Evolutionary conservation across 192 early-diverging fungal genomes (phyloP).

Genomic region (Entomortierella chlamydospora): DNA sequence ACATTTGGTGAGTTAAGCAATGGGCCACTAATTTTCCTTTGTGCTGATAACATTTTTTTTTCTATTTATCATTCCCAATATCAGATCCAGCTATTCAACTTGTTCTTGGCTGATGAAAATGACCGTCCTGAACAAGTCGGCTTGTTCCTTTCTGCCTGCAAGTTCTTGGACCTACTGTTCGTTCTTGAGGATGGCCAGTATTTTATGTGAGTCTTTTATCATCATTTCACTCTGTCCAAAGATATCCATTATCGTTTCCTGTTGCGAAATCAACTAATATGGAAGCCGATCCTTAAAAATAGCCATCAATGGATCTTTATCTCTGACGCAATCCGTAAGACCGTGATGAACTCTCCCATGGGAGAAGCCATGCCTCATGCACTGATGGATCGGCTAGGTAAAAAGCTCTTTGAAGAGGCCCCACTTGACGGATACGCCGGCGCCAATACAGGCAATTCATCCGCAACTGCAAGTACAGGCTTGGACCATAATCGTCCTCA

Average conservation of each 20-base stretch:
- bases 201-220: constrained; percentile 80
- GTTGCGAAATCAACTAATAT: background rate
- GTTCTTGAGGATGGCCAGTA: constrained; percentile 86
- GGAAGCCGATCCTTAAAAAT: background rate
- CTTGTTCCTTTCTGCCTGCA: constrained; percentile 86
- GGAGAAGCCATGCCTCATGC: constrained; percentile 65
- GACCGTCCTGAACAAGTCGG: constrained; percentile 74
- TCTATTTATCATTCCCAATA: background rate
- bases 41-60: background rate
- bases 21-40: background rate
- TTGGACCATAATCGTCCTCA: constrained; percentile 16
- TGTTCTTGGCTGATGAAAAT: constrained; percentile 63
- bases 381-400: constrained; percentile 74
- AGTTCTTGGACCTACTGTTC: constrained; percentile 87
- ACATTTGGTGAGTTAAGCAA: background rate
- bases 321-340: constrained; percentile 82
- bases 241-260: too few relatives aligned
- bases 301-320: constrained; percentile 98
- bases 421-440: constrained; percentile 38
- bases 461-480: background rate
- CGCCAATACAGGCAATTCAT: background rate
- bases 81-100: constrained; percentile 75
- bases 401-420: constrained; percentile 62
- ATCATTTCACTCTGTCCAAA: too few relatives aligned
- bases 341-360: constrained; percentile 57